A percentile compares a stretch with the other conserved stretches of the same genome.
These are phyloP conservation scores for Carpinus fangiana DNA, from an alignment of 306 rosid species.

Conservation along the genomic window DNA sequence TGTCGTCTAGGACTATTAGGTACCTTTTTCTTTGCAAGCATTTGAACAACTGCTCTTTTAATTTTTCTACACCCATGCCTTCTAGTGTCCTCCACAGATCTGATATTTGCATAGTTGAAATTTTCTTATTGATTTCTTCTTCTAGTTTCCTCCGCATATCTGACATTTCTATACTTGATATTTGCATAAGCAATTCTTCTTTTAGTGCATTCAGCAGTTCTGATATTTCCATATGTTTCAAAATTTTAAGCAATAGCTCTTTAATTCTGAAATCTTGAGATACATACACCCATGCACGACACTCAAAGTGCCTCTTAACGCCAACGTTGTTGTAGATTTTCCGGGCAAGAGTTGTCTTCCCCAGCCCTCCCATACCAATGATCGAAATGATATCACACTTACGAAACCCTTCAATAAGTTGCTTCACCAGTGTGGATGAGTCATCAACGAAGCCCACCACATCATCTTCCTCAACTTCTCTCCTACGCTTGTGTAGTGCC, in stretches of 20 bases:
- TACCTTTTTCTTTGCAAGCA: neutral
- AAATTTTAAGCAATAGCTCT: neutral
- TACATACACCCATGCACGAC: no score
- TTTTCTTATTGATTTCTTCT: no score
- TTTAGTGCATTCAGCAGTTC: no score
- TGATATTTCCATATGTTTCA: neutral
- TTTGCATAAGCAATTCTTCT: no score
- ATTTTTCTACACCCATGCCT: neutral
- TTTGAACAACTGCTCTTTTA: neutral
- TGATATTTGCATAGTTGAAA: no score
- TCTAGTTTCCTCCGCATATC: no score
- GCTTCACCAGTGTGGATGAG: neutral
- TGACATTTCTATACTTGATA: no score
- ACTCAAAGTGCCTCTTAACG: no score
- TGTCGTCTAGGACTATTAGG: neutral
- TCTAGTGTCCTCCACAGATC: no score
- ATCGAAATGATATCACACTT: neutral
- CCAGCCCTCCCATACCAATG: neutral
- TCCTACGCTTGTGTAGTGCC: neutral
- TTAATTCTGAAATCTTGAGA: no score
- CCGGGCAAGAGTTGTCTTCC: neutral
- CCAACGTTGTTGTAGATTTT: no score
- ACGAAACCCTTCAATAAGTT: no score
- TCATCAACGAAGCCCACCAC: neutral
- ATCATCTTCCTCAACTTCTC: neutral